Evolutionary conservation across 768 basidiomycete genomes (phyloP).

Genomic region (Kondoa subrosea): DNA sequence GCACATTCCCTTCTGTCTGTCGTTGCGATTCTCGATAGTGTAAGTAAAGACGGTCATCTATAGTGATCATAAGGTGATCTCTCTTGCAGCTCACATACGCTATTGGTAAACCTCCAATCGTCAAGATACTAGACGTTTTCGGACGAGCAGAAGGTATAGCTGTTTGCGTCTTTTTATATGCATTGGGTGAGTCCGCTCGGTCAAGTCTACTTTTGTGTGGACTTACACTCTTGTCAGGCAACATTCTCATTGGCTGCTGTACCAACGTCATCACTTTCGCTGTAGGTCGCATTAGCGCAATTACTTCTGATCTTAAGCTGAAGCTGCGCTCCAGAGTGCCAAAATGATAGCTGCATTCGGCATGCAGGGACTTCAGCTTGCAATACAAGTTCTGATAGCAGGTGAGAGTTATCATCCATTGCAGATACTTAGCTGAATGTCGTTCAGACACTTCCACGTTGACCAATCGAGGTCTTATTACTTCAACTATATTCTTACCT

Average conservation of each 20-base stretch:
- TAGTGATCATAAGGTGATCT: background rate
- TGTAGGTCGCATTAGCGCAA: constrained; percentile 2
- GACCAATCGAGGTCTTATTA: constrained; percentile 25
- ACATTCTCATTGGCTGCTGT: constrained; percentile 22
- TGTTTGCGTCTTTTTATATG: constrained; percentile 23
- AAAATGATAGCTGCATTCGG: constrained; percentile 20
- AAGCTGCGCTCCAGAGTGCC: background rate
- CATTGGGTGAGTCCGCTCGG: constrained; percentile 13
- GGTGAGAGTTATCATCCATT: constrained; percentile 14
- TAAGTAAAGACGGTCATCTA: background rate
- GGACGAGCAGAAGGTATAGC: constrained; percentile 28
- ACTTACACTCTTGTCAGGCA: constrained; percentile 13
- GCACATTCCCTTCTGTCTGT: constrained; percentile 24
- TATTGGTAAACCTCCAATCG: constrained; percentile 26
- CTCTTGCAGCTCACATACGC: constrained; percentile 25
- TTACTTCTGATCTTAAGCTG: background rate
- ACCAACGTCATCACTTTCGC: constrained; percentile 11
- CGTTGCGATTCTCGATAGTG: constrained; percentile 24
- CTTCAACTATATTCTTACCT: constrained; percentile 26
- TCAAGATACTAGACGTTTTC: constrained; percentile 28
- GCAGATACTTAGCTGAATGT: background rate
- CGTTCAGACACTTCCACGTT: constrained; percentile 25
- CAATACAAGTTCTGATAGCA: constrained; percentile 27
- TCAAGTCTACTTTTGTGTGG: background rate
- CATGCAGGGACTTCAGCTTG: constrained; percentile 25